Conservation (phyloP, 1,139 yeast species). For the Suhomyces terraborum region DNA sequence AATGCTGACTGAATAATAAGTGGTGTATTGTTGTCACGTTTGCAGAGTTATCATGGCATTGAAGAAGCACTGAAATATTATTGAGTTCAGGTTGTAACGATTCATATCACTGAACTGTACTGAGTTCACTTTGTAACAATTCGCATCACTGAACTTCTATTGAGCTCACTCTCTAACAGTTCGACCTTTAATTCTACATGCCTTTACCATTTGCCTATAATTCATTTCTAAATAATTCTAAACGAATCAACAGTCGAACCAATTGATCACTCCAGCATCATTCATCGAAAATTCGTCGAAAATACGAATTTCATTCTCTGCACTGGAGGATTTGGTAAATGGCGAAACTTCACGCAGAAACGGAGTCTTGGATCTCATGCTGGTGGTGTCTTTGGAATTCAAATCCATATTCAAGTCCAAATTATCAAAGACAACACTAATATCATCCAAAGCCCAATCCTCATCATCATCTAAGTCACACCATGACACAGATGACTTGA, state of each 20-base stretch:
- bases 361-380: conserved; percentile 1
- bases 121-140: too few species aligned
- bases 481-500: conserved; percentile 36
- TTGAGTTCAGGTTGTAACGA: too few species aligned
- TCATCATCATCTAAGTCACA: conserved; percentile 37
- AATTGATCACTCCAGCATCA: conserved; percentile 16
- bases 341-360: conserved; percentile 8
- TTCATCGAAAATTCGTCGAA: conserved; percentile 13
- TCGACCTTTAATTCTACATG: too few species aligned
- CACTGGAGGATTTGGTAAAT: conserved; percentile 9
- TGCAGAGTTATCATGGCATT: too few species aligned
- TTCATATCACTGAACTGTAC: too few species aligned
- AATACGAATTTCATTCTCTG: conserved; percentile 10
- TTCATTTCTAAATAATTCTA: conserved; percentile 2
- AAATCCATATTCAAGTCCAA: conserved; percentile 11
- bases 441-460: conserved; percentile 18
- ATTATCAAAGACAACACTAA: conserved; percentile 10
- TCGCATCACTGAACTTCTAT: background rate
- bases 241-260: conserved; percentile 17
- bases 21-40: too few species aligned
- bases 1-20: too few species aligned
- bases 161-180: too few species aligned
- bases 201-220: background rate
- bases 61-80: too few species aligned
- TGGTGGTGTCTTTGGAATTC: conserved; percentile 1